Evolutionary conservation across 2,329 filamentous ascomycete genomes (phyloP), one percentile per base, ranked within the genome.

Genomic region (Blastomyces parvus): DNA sequence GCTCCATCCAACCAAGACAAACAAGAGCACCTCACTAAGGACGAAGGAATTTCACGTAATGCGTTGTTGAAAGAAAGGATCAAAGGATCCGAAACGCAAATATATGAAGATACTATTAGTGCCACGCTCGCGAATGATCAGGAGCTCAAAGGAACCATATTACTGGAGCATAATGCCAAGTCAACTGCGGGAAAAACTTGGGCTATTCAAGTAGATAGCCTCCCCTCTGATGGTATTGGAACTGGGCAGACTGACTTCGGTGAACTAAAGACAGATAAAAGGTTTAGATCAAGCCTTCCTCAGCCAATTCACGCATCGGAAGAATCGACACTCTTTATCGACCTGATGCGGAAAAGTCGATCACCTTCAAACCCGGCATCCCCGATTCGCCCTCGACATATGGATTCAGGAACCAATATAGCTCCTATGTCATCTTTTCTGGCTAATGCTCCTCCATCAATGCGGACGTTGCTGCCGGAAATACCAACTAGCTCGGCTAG

Each of bases 211-310:
- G 63, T 66, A 62, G 62, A 67, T 66, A 63, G 52, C 52, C 64
- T 55, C 61, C 64, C 64, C 62, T 61, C 60, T 46, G 61, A 36
- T 44, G 56, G 56, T 48, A 42, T 30, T 58, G 42, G 42, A 61
- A 55, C 52, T 57, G 53, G 62, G 38, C 46, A 25, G 46, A 59
- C 66, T 63, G 61, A 66, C 62, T 55, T 62, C 42, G 36, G 55
- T 22, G 48, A 62, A 59, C 56, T 25, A 57, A 67, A 66, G 65
- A 59, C 55, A 60, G 61, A 64, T 46, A 64, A 66, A 40, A 64
- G 66, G 13, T 66, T 69, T 50, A 62, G 40, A 38, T 66, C 67
- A 9, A 69, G 67, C 59, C 64, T 70, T 55, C 69, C 69, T 19
- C 66, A 67, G 46, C 69, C 69, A 19, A 57, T 58, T 52, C 33